These are phyloP conservation scores for Phytophthora cryptogea DNA, from an alignment of 352 stramenopile species.

Conservation along the genomic window DNA sequence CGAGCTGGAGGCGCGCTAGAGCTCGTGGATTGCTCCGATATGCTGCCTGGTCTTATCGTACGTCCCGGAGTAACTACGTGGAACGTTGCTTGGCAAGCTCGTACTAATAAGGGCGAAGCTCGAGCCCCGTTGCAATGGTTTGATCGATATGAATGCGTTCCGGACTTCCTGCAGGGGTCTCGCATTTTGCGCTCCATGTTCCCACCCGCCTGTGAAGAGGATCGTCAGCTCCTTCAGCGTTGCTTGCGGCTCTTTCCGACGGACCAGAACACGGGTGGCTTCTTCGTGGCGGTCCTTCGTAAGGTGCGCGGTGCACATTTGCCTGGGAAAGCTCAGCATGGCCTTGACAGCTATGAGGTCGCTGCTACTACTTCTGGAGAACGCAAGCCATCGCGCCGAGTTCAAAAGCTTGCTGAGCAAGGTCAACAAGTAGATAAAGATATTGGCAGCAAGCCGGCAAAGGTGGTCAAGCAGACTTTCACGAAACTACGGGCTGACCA, in stretches of 20 bases:
- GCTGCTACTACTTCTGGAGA: conserved; percentile 34
- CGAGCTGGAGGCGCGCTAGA: conserved; percentile 84
- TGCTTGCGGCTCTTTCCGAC: conserved; percentile 94
- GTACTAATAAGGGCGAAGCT: conserved; percentile 31
- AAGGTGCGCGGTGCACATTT: conserved; percentile 54
- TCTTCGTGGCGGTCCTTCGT: conserved; percentile 96
- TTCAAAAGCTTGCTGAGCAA: conserved; percentile 15
- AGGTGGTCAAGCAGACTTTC: conserved; percentile 49
- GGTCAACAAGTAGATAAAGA: conserved; percentile 7
- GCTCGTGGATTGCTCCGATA: conserved; percentile 76
- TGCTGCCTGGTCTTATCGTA: conserved; percentile 53
- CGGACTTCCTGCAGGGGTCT: conserved; percentile 57
- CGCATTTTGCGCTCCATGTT: conserved; percentile 85
- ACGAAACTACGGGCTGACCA: conserved; percentile 50
- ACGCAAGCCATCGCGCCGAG: conserved; percentile 22
- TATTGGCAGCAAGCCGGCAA: conserved; percentile 17
- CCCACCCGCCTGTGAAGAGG: conserved; percentile 75
- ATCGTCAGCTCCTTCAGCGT: conserved; percentile 21
- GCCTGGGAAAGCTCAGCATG: conserved; percentile 37
- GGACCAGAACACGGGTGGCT: conserved; percentile 97
- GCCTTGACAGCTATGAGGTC: conserved; percentile 53
- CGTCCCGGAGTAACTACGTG: conserved; percentile 60
- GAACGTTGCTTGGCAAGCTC: conserved; percentile 71
- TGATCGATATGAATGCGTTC: conserved; percentile 54
- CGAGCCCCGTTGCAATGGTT: conserved; percentile 57